A percentile compares a stretch with the other conserved stretches of the same genome.
Evolutionary conservation across 2,329 filamentous ascomycete genomes (phyloP).

Genomic region (Calonectria crousiana): DNA sequence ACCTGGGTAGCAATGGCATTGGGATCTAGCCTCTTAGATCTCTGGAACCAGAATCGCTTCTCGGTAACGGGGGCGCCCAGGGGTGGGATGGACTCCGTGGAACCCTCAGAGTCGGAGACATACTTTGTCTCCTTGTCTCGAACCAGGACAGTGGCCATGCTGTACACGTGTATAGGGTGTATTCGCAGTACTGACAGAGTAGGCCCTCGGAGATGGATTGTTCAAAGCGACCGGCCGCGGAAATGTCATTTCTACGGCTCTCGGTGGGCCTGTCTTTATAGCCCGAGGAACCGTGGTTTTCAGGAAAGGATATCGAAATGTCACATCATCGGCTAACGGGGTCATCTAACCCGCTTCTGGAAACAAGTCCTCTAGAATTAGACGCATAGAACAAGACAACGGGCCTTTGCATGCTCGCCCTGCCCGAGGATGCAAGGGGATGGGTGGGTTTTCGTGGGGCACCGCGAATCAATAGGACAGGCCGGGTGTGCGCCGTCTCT

Average conservation of each 20-base stretch:
- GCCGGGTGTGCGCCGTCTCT: background rate
- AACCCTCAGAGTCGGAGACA: slow-evolving; percentile 9
- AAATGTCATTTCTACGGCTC: background rate
- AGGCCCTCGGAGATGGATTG: background rate
- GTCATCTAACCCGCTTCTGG: background rate
- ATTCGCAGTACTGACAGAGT: background rate
- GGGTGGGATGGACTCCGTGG: slow-evolving; percentile 7
- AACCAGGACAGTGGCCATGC: slow-evolving; percentile 19
- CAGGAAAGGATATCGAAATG: background rate
- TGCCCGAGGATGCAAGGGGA: background rate
- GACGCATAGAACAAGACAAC: background rate
- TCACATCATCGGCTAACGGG: slow-evolving; percentile 17
- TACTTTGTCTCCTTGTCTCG: slow-evolving; percentile 17
- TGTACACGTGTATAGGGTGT: background rate
- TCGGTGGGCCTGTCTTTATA: slow-evolving; percentile 13
- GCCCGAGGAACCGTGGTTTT: background rate
- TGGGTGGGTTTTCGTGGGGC: slow-evolving; percentile 6
- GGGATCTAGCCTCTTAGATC: slow-evolving; percentile 29
- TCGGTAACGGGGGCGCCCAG: slow-evolving; percentile 29
- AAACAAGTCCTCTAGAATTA: background rate
- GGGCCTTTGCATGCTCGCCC: background rate
- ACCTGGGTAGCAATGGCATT: slow-evolving; percentile 25
- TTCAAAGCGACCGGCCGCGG: background rate
- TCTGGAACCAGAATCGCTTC: slow-evolving; percentile 51
- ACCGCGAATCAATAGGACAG: background rate